Base-by-base conservation (phyloP, 208 protist genomes). In the Strigomonas galati region DNA sequence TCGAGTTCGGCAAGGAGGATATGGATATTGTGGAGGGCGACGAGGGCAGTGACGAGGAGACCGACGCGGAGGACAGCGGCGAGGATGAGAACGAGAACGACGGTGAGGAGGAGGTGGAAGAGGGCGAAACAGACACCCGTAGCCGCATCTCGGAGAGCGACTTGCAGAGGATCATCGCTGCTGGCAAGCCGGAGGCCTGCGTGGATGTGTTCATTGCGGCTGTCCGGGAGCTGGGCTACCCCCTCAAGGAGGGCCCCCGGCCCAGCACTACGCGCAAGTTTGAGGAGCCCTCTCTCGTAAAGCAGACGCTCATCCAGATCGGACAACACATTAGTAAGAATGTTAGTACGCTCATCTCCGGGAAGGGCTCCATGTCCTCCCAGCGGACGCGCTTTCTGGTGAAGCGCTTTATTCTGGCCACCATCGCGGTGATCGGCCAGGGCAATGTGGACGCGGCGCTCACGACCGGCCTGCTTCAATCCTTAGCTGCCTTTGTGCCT, bases 231-330 rank as follows among this genome's bases (percentile, higher is more conserved):
- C 67, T 96, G 17, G 85, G 85, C 26, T 93, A 93, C 72, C 44
- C 26, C 30, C 55, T 94, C 35, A 84, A 85, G 64, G 85, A 96
- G 67, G 75, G 76, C n/a, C 79, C 79, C 3, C 77, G 78, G n/a
- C 61, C 76, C 32, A 78, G 71, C 71, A 77, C 85, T 0, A 86
- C 77, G 10, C 85, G 87, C 35, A 93, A 94, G 76, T 96, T 96
- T 63, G 87, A 93, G 66, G 85, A 96, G 30, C 87, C 91, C n/a
- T 67, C 81, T n/a, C 69, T 93, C 3, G 91, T 96, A 59, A 96
- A 96, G 65, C 73, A 93, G 71, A 78, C 82, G 19, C 64, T 96
- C 53, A 68, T 96, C n/a, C 40, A 67, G n/a, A 58, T 93, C 46
- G 76, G 80, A 1, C 83, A 89, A 61, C 74, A 82, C 61, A 67